phyloP scores from a whole-genome alignment of 768 basidiomycete species.

The Hericium erinaceus region DNA sequence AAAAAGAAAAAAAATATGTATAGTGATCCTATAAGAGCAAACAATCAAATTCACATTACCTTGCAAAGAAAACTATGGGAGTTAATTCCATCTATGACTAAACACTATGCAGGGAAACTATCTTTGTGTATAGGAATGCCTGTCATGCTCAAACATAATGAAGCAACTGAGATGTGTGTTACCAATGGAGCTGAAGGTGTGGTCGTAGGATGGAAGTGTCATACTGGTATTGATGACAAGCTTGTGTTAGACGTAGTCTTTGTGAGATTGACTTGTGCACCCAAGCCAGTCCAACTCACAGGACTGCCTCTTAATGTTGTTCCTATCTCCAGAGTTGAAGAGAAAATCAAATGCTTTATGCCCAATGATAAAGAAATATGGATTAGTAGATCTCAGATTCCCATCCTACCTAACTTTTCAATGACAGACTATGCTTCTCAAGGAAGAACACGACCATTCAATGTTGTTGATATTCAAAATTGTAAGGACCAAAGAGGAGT shows the following conservation, averaged over 20 bases:
- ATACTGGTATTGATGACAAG: background rate
- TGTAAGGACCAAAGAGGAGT: constrained; percentile 10
- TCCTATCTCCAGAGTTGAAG: constrained; percentile 1
- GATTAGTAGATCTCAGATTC: constrained; percentile 9
- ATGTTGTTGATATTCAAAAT: constrained; percentile 10
- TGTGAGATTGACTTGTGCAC: constrained; percentile 7
- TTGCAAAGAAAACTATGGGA: constrained; percentile 16
- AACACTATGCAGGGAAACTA: constrained; percentile 14
- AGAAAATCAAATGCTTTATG: constrained; percentile 3
- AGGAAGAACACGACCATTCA: constrained; percentile 13
- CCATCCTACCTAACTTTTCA: constrained; percentile 15
- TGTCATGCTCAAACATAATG: constrained; percentile 15
- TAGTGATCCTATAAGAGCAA: background rate
- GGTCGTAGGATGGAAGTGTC: constrained; percentile 10
- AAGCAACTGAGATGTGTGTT: constrained; percentile 17
- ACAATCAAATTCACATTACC: background rate
- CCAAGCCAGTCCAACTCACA: constrained; percentile 1
- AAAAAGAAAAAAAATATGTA: background rate
- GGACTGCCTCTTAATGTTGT: constrained; percentile 14
- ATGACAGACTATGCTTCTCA: constrained; percentile 18
- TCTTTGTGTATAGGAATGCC: constrained; percentile 16
- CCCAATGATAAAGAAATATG: background rate
- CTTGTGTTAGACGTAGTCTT: constrained; percentile 7
- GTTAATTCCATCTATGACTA: constrained; percentile 8
- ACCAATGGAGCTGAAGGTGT: constrained; percentile 18